Percentiles rank a stretch among this genome's conserved stretches.
Evolutionary conservation across 2,329 filamentous ascomycete genomes (phyloP).

Genomic region (Cercospora sojina): DNA sequence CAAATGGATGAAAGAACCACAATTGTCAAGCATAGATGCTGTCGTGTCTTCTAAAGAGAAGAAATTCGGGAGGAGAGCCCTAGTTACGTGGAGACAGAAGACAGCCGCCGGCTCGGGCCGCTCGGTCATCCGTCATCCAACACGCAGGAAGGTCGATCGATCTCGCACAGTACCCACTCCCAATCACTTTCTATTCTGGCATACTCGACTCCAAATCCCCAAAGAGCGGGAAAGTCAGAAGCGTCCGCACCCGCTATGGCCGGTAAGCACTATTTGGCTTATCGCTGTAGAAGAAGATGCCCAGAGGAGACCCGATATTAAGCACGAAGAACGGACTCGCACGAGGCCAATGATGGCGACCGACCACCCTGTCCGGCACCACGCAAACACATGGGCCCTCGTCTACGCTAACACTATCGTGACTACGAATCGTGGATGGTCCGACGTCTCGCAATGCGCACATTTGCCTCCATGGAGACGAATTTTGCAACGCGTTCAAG

Average conservation of each 20-base stretch:
- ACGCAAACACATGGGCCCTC: background rate
- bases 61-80: background rate
- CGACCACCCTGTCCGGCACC: background rate
- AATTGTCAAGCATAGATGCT: background rate
- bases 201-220: background rate
- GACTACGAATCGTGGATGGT: background rate
- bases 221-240: background rate
- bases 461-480: background rate
- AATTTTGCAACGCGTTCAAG: background rate
- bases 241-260: background rate
- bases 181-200: background rate
- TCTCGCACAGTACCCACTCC: background rate
- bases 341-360: background rate
- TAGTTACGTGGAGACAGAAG: background rate
- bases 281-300: background rate
- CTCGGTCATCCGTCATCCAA: background rate
- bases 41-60: background rate
- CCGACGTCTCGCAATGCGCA: background rate
- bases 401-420: background rate
- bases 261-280: background rate
- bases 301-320: background rate
- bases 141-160: background rate
- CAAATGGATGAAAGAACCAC: background rate
- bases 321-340: background rate
- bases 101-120: background rate